Evolutionary conservation across 805 yeast genomes (phyloP).

Genomic region (Lachancea thermotolerans): DNA sequence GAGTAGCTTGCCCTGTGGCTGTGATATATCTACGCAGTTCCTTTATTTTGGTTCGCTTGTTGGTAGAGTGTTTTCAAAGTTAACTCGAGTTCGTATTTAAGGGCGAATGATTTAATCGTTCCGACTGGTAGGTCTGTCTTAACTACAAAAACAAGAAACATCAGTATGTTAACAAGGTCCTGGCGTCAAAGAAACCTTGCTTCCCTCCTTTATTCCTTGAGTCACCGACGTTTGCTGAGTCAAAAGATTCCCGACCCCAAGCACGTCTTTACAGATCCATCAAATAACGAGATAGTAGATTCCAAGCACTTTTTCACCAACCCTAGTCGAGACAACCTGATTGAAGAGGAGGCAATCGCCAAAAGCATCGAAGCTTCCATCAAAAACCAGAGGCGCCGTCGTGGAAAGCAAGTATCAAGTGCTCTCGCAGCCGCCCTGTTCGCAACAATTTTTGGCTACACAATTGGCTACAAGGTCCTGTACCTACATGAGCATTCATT

Average conservation of each 20-base stretch:
- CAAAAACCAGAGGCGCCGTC: constrained; percentile 14
- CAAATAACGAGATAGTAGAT: constrained; percentile 9
- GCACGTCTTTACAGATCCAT: constrained; percentile 16
- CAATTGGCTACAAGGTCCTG: constrained; percentile 24
- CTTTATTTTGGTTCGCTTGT: no score
- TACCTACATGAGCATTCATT: constrained; percentile 22
- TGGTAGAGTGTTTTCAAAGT: no score
- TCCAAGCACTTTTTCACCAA: constrained; percentile 25
- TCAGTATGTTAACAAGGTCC: no score
- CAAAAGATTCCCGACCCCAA: constrained; percentile 12
- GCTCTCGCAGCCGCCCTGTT: constrained; percentile 14
- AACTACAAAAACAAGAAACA: no score
- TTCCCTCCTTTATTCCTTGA: no score
- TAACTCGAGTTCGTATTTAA: no score
- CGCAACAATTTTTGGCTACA: constrained; percentile 23
- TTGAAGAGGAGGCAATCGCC: constrained; percentile 1
- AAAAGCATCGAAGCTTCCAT: constrained; percentile 18
- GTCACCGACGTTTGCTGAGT: neutral
- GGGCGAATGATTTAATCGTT: no score
- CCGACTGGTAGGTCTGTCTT: no score
- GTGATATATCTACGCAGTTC: no score
- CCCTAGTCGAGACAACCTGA: constrained; percentile 4
- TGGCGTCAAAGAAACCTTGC: no score
- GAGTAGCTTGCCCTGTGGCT: no score
- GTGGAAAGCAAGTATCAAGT: constrained; percentile 13